Conservation (phyloP, 176 grass and related monocot species). For the Carex myosuroides region DNA sequence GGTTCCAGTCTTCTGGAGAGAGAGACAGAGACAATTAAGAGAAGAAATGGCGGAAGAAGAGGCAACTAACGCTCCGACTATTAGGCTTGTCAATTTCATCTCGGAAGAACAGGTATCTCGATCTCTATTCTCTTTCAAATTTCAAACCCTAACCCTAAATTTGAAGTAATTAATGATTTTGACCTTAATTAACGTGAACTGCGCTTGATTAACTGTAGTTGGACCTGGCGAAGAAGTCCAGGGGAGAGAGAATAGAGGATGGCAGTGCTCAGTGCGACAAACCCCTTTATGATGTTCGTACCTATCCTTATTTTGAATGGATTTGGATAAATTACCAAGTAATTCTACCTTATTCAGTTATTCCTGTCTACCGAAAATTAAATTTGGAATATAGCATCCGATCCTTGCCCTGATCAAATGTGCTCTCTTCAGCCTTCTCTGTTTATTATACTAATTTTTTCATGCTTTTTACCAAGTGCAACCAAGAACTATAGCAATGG, state of each 20-base stretch:
- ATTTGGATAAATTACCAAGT: neutral
- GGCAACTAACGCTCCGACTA: constrained; percentile 24
- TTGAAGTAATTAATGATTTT: neutral
- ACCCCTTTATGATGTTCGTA: constrained; percentile 63
- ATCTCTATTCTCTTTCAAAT: neutral
- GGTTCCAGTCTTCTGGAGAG: neutral
- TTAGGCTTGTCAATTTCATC: constrained; percentile 90
- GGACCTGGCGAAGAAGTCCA: constrained; percentile 69
- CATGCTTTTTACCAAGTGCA: neutral
- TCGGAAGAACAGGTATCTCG: constrained; percentile 72
- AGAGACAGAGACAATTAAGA: neutral
- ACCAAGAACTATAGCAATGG: neutral
- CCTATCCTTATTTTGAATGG: neutral
- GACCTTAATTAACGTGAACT: constrained; percentile 2
- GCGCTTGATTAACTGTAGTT: constrained; percentile 32
- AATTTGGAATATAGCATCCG: neutral
- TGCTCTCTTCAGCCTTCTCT: neutral
- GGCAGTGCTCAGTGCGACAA: constrained; percentile 87
- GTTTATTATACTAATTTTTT: neutral
- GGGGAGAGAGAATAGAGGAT: constrained; percentile 82
- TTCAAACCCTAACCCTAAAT: constrained; percentile 20
- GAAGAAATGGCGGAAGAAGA: constrained; percentile 33
- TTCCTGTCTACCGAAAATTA: neutral
- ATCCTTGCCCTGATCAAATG: neutral
- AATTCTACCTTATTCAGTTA: neutral